phyloP scores from a whole-genome alignment of 2,329 filamentous ascomycete genomes.

The Phaeoacremonium minimum region DNA sequence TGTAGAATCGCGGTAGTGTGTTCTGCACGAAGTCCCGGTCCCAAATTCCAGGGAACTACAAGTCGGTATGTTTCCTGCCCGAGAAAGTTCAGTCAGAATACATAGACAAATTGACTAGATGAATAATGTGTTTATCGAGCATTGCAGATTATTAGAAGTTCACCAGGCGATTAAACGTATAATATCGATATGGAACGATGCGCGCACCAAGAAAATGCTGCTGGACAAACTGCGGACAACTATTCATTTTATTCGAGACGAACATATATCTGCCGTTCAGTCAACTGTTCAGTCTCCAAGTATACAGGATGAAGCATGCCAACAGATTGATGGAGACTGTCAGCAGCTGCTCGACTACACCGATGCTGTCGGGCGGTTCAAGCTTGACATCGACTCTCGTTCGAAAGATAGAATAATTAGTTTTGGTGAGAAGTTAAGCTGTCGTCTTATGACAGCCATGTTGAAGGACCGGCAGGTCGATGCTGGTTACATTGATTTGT shows the following conservation, averaged over 20 bases:
- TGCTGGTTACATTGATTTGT: slow-evolving; percentile 85
- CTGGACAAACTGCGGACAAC: slow-evolving; percentile 65
- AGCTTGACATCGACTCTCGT: slow-evolving; percentile 71
- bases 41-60: slow-evolving; percentile 92
- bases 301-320: slow-evolving; percentile 54
- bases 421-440: slow-evolving; percentile 94
- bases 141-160: slow-evolving; percentile 50
- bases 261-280: slow-evolving; percentile 73
- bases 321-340: slow-evolving; percentile 74
- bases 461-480: slow-evolving; percentile 78
- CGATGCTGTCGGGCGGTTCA: slow-evolving; percentile 59
- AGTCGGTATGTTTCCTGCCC: slow-evolving; percentile 66
- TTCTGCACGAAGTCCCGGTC: slow-evolving; percentile 89
- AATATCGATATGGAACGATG: slow-evolving; percentile 45
- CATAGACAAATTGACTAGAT: too few species aligned
- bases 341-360: slow-evolving; percentile 73
- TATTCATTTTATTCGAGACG: slow-evolving; percentile 74
- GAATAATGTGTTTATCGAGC: too few species aligned
- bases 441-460: slow-evolving; percentile 81
- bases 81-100: too few species aligned
- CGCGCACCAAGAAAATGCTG: slow-evolving; percentile 47
- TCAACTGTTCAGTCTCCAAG: slow-evolving; percentile 53
- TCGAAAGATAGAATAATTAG: slow-evolving; percentile 87
- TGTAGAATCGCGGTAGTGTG: slow-evolving; percentile 89
- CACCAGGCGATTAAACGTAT: slow-evolving; percentile 53